These are phyloP conservation scores for Chaetomium tenue DNA, from an alignment of 495 filamentous ascomycete genomes.

Conservation along the genomic window DNA sequence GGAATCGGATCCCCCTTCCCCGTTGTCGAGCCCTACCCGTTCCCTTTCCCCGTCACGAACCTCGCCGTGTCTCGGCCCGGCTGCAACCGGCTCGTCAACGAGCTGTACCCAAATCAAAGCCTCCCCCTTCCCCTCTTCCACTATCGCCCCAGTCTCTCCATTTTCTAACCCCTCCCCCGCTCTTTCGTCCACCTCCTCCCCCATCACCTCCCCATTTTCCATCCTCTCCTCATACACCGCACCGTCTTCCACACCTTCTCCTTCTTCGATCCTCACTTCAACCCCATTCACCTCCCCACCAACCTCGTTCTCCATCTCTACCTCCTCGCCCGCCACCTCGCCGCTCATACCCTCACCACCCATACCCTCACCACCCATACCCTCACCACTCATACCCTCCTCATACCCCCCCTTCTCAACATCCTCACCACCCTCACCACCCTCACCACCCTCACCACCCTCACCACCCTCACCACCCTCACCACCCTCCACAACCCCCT, in stretches of 20 bases:
- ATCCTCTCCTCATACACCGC: not conserved
- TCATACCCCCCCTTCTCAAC: slow-evolving; percentile 2
- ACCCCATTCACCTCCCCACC: not conserved
- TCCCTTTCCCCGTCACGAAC: too few relatives aligned
- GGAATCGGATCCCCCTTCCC: too few relatives aligned
- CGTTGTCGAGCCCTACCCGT: too few relatives aligned
- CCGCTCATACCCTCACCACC: too few relatives aligned
- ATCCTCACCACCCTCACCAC: not conserved
- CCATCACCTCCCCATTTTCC: not conserved
- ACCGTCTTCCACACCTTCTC: not conserved
- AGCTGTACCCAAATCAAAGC: too few relatives aligned
- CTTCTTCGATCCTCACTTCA: not conserved
- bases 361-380: too few relatives aligned
- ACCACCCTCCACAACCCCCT: not conserved
- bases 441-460: not conserved
- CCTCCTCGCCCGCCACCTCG: not conserved
- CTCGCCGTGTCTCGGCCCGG: too few relatives aligned
- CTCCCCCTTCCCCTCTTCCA: too few relatives aligned
- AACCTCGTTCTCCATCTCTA: not conserved
- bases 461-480: not conserved
- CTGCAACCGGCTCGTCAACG: too few relatives aligned
- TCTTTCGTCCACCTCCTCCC: not conserved
- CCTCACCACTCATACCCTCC: not conserved
- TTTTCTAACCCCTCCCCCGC: not conserved
- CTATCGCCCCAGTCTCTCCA: too few relatives aligned